phyloP scores from a whole-genome alignment of 2,329 filamentous ascomycete species.

The Alternaria angustiovoidea region DNA sequence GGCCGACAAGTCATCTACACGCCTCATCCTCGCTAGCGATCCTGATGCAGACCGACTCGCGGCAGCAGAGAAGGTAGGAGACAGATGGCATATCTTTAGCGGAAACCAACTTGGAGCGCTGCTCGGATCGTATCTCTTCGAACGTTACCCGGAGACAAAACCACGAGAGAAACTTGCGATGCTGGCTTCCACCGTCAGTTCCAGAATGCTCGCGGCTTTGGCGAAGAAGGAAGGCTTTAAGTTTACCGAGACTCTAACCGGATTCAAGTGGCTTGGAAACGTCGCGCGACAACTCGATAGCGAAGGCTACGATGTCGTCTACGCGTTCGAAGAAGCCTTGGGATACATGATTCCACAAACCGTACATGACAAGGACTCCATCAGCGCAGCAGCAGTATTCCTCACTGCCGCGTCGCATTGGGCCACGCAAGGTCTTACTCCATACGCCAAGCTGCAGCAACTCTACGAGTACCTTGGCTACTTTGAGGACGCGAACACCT shows the following conservation, averaged over 20 bases:
- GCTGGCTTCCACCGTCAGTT: constrained; percentile 70
- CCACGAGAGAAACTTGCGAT: constrained; percentile 59
- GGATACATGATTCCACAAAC: constrained; percentile 72
- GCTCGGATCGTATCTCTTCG: constrained; percentile 65
- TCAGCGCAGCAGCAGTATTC: constrained; percentile 68
- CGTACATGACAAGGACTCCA: constrained; percentile 71
- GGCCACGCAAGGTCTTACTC: constrained; percentile 62
- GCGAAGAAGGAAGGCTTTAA: constrained; percentile 63
- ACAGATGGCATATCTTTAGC: constrained; percentile 67
- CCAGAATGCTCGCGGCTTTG: constrained; percentile 67
- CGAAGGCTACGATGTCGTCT: constrained; percentile 61
- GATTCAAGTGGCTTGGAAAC: constrained; percentile 74
- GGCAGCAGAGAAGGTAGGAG: constrained; percentile 65
- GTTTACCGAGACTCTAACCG: constrained; percentile 69
- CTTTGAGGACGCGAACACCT: constrained; percentile 70
- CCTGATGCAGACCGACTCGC: constrained; percentile 72
- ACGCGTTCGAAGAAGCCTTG: constrained; percentile 71
- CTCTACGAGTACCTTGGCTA: constrained; percentile 66
- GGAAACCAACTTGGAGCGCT: constrained; percentile 72
- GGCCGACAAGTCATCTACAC: constrained; percentile 59
- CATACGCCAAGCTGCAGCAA: constrained; percentile 64
- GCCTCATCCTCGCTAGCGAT: constrained; percentile 68
- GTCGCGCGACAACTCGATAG: constrained; percentile 60
- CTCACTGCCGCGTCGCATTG: constrained; percentile 63
- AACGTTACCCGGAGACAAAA: constrained; percentile 53